phyloP scores from a whole-genome alignment of 2,329 filamentous ascomycete genomes.

The Colletotrichum sp. region DNA sequence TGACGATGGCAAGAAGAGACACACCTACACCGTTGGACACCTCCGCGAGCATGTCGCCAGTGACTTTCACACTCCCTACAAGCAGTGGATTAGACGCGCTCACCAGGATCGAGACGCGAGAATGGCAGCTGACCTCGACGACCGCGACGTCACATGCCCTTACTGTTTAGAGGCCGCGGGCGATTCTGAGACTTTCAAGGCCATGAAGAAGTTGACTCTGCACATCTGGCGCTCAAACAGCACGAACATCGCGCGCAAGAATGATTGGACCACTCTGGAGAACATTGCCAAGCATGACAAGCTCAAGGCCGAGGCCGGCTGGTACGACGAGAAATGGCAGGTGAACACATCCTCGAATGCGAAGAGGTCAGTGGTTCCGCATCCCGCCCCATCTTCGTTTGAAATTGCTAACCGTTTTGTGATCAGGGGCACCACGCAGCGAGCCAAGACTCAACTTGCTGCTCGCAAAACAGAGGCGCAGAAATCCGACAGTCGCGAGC shows the following conservation, averaged over 20 bases:
- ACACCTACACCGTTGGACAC: background rate
- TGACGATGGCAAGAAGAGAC: background rate
- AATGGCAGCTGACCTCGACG: fast-evolving
- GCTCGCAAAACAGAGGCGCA: no score
- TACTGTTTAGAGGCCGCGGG: background rate
- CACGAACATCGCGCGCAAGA: background rate
- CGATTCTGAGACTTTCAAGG: background rate
- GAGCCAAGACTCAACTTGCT: background rate
- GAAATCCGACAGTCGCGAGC: no score
- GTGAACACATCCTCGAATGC: background rate
- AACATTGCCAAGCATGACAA: background rate
- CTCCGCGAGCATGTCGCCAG: background rate
- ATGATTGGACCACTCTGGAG: background rate
- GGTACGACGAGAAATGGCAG: background rate
- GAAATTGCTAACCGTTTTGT: background rate
- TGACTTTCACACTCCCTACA: background rate
- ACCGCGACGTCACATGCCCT: background rate
- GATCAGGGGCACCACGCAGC: background rate
- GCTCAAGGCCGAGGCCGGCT: background rate
- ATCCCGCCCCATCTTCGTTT: background rate
- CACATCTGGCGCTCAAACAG: background rate
- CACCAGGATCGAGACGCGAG: background rate
- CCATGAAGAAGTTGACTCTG: background rate
- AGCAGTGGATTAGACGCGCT: background rate
- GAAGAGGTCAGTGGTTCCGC: background rate